Percentiles rank a stretch among this genome's conserved stretches.
Conservation (phyloP, 139 green algal species). For the Picochlorum sp. region DNA sequence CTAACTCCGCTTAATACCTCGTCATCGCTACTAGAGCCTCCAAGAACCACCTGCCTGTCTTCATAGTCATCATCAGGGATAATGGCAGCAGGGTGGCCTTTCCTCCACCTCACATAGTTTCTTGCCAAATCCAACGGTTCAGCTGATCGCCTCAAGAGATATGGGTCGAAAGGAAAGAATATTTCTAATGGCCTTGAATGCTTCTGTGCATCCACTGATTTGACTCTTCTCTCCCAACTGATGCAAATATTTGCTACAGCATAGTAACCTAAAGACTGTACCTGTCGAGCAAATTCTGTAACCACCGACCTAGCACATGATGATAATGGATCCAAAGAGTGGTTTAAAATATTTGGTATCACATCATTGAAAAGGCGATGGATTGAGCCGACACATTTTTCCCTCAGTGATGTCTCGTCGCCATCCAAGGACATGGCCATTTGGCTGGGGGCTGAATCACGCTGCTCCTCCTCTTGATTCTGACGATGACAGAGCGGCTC, state of each 20-base stretch:
- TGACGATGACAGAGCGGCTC: conserved; percentile 29
- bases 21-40: conserved; percentile 3
- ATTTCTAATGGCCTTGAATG: conserved; percentile 64
- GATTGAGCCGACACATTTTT: conserved; percentile 24
- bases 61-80: not conserved
- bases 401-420: not conserved
- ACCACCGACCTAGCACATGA: conserved; percentile 40
- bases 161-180: conserved; percentile 94
- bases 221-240: conserved; percentile 19
- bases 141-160: conserved; percentile 70
- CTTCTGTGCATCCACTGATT: not conserved
- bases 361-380: conserved; percentile 34
- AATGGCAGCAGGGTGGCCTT: conserved; percentile 22
- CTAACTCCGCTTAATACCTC: not conserved
- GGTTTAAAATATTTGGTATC: conserved; percentile 46
- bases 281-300: conserved; percentile 31
- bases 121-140: conserved; percentile 38
- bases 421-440: conserved; percentile 4
- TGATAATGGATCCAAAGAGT: conserved; percentile 50
- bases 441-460: not conserved
- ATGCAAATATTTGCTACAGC: conserved; percentile 19
- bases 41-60: not conserved
- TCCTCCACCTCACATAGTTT: conserved; percentile 48
- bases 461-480: no score
- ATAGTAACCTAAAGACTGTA: conserved; percentile 29